phyloP scores from a whole-genome alignment of 176 grass and related monocot genomes.

The Zizania latifolia region DNA sequence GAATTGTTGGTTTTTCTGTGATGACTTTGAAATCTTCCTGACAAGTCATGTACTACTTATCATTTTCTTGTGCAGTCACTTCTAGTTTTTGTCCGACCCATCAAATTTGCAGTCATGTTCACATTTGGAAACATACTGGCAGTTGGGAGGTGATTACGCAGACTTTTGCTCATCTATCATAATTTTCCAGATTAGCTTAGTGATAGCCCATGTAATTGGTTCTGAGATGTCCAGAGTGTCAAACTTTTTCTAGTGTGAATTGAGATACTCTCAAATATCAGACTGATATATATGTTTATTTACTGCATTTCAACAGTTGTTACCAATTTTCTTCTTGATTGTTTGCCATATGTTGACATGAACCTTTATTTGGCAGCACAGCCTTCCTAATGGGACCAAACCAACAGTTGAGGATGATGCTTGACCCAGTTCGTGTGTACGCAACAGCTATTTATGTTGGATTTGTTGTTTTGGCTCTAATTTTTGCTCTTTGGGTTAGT shows the following conservation, averaged over 20 bases:
- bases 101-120: conserved; percentile 89
- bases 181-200: not conserved
- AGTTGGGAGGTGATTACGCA: conserved; percentile 64
- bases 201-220: not conserved
- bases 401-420: conserved; percentile 80
- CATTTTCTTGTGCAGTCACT: conserved; percentile 52
- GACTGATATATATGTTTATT: not conserved
- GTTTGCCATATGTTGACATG: conserved; percentile 35
- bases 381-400: conserved; percentile 66
- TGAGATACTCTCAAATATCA: not conserved
- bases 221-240: not conserved
- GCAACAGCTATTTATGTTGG: conserved; percentile 71
- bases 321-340: conserved; percentile 1
- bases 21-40: not conserved
- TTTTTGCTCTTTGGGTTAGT: conserved; percentile 79
- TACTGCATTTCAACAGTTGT: not conserved
- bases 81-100: conserved; percentile 62
- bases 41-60: not conserved
- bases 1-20: not conserved
- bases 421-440: conserved; percentile 74
- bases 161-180: conserved; percentile 4
- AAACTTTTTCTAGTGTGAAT: not conserved
- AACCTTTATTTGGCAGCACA: conserved; percentile 70
- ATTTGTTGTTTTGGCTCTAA: conserved; percentile 71
- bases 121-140: conserved; percentile 88